Conservation (phyloP, 352 stramenopile genomes). For the Phytophthora hybrid region DNA sequence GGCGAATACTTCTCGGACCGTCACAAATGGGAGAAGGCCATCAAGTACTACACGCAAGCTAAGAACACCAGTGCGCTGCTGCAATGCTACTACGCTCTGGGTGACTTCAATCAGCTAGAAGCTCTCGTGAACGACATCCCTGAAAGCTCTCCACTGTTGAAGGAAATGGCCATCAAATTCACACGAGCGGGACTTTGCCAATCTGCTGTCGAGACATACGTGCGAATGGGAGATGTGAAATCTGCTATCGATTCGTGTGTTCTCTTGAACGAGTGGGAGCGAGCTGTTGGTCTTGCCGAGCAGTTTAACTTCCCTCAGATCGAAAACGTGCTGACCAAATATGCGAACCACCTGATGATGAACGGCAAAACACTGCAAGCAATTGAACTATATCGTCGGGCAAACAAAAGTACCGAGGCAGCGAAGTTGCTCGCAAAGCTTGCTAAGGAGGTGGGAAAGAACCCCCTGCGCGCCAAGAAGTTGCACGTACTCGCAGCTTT, state of each 20-base stretch:
- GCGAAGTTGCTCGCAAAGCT: constrained; percentile 92
- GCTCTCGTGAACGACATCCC: constrained; percentile 86
- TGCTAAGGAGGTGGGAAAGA: constrained; percentile 79
- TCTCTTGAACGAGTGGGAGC: constrained; percentile 93
- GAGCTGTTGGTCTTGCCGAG: constrained; percentile 90
- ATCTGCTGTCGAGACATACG: constrained; percentile 86
- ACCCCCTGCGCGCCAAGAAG: constrained; percentile 94
- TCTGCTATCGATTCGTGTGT: constrained; percentile 94
- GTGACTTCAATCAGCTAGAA: constrained; percentile 90
- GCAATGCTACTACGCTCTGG: constrained; percentile 93
- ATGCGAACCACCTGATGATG: constrained; percentile 85
- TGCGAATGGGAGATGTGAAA: constrained; percentile 92
- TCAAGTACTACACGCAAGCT: constrained; percentile 92
- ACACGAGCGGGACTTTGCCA: constrained; percentile 86
- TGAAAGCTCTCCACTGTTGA: constrained; percentile 78
- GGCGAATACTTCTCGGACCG: constrained; percentile 92
- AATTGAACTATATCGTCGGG: constrained; percentile 94
- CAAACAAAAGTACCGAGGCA: constrained; percentile 93
- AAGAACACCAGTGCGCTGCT: constrained; percentile 80
- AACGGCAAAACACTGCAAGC: constrained; percentile 89
- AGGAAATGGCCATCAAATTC: constrained; percentile 91
- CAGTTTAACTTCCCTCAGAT: constrained; percentile 95
- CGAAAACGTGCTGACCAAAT: constrained; percentile 93
- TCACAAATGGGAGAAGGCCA: constrained; percentile 94
- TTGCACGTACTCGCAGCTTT: constrained; percentile 94